A percentile compares a stretch with the other conserved stretches of the same genome.
Evolutionary conservation across 345 rosid species (phyloP).

Genomic region (Citrus sp.): DNA sequence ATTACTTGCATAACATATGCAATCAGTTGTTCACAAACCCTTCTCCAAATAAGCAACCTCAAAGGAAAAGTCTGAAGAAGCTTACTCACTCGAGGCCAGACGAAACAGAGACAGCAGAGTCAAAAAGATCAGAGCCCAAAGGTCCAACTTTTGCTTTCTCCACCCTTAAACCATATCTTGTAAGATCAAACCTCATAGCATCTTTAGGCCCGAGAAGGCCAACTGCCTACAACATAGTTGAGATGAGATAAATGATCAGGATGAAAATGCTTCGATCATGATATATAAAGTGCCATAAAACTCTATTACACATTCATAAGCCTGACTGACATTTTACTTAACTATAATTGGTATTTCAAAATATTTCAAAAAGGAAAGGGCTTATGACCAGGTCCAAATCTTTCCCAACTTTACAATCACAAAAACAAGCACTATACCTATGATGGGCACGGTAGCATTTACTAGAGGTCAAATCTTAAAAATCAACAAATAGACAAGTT

Average conservation of each 20-base stretch:
- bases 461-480: neutral
- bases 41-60: neutral
- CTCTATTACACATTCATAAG: neutral
- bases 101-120: constrained; percentile 81
- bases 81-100: constrained; percentile 64
- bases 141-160: constrained; percentile 96
- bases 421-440: neutral
- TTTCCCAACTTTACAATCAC: neutral
- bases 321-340: neutral
- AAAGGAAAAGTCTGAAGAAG: constrained; percentile 20
- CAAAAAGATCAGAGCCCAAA: constrained; percentile 70
- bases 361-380: neutral
- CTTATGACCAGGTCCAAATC: too few species aligned
- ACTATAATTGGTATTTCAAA: neutral
- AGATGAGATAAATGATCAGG: constrained; percentile 13
- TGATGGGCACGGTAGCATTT: neutral
- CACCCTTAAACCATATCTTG: constrained; percentile 45
- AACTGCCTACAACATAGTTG: constrained; percentile 50
- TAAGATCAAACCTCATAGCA: constrained; percentile 63
- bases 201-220: constrained; percentile 54
- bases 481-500: neutral
- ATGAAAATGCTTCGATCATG: neutral
- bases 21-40: neutral
- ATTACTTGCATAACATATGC: neutral
- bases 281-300: neutral